Evolutionary conservation across 2,329 filamentous ascomycete species (phyloP).

Genomic region (Nemania sp.): DNA sequence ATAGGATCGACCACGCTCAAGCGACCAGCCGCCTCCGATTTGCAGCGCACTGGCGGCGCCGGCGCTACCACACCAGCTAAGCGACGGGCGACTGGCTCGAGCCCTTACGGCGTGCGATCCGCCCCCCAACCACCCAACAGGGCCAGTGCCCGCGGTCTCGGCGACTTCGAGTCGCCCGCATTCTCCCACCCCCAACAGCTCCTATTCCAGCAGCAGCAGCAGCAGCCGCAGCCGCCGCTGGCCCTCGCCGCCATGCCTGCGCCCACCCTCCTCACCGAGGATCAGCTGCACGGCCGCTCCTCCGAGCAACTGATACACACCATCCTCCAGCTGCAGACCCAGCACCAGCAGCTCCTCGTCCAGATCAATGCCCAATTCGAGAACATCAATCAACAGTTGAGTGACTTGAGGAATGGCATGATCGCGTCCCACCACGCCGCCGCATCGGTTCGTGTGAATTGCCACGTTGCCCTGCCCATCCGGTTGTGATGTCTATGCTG

Average conservation of each 20-base stretch:
- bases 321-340: conserved; percentile 41
- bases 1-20: conserved; percentile 36
- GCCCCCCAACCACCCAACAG: conserved; percentile 27
- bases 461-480: not conserved
- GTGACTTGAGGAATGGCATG: conserved; percentile 40
- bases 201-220: conserved; percentile 24
- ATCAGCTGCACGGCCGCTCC: conserved; percentile 39
- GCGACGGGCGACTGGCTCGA: conserved; percentile 38
- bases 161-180: conserved; percentile 15
- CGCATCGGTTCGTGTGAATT: conserved; percentile 36
- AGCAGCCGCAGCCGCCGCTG: conserved; percentile 29
- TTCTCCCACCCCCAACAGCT: conserved; percentile 25
- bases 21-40: conserved; percentile 42
- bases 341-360: conserved; percentile 41
- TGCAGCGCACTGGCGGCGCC: conserved; percentile 40
- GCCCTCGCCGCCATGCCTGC: conserved; percentile 4
- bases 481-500: conserved; percentile 12
- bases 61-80: conserved; percentile 40
- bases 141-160: conserved; percentile 4
- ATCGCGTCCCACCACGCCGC: conserved; percentile 39
- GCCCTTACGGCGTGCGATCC: conserved; percentile 26
- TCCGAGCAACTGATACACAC: conserved; percentile 42
- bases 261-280: conserved; percentile 35
- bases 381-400: conserved; percentile 40
- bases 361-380: conserved; percentile 42